Conservation (phyloP, 768 basidiomycete genomes). For the Udeniomyces megalosporus region DNA sequence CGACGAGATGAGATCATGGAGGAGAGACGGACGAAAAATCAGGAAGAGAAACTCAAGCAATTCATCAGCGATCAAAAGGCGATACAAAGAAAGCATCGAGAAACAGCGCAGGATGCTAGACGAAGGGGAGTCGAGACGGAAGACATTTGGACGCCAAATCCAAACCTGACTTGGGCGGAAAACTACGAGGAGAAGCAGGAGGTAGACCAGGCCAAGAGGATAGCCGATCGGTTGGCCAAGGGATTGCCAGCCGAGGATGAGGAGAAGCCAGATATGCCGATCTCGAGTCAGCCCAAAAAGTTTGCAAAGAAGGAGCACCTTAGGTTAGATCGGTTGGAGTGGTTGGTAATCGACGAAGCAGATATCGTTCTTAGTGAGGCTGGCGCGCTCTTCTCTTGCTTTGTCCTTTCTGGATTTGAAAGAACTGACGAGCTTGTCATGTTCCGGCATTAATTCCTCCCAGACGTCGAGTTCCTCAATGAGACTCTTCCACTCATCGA, state of each 20-base stretch:
- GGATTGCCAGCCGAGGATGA: constrained; percentile 27
- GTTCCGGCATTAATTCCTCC: neutral
- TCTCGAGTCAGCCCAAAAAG: constrained; percentile 17
- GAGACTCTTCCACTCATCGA: constrained; percentile 36
- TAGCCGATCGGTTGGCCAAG: constrained; percentile 11
- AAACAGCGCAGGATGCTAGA: neutral
- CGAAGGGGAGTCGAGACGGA: neutral
- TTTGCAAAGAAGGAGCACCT: constrained; percentile 35
- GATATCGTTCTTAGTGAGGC: constrained; percentile 68
- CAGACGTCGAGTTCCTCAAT: constrained; percentile 69
- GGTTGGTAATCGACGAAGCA: constrained; percentile 82
- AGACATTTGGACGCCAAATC: constrained; percentile 32
- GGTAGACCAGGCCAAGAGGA: constrained; percentile 25
- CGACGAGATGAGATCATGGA: constrained; percentile 1
- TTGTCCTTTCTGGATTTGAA: too few relatives aligned
- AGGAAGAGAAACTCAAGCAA: neutral
- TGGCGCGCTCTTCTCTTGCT: neutral
- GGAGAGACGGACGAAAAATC: neutral
- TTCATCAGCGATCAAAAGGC: too few relatives aligned
- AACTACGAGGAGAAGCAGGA: constrained; percentile 41
- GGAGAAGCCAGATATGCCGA: constrained; percentile 14
- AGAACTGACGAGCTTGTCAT: too few relatives aligned
- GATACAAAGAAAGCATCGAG: neutral
- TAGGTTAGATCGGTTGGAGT: constrained; percentile 55
- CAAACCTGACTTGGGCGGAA: constrained; percentile 38